phyloP scores from a whole-genome alignment of 2,329 filamentous ascomycete genomes.

The Metarhizium album region DNA sequence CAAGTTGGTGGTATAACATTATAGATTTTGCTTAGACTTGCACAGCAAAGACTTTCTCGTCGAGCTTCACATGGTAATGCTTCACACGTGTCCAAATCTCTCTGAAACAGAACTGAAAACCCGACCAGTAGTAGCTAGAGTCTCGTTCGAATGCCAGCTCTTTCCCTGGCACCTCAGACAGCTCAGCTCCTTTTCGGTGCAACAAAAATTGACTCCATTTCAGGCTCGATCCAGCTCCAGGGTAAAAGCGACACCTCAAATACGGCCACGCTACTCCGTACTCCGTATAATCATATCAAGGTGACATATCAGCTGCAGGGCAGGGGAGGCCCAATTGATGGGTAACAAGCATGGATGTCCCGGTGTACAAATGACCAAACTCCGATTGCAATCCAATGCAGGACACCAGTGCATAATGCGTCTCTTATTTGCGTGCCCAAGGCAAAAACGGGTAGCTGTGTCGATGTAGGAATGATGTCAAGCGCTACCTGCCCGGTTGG shows the following conservation, averaged over 20 bases:
- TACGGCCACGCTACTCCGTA: background rate
- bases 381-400: background rate
- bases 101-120: no score
- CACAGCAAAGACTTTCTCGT: no score
- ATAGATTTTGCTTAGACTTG: no score
- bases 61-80: no score
- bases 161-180: no score
- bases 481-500: constrained; percentile 1
- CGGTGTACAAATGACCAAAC: background rate
- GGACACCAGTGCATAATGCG: background rate
- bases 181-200: background rate
- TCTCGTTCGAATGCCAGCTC: no score
- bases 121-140: no score
- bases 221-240: background rate
- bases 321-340: background rate
- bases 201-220: background rate
- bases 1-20: no score
- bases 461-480: background rate
- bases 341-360: background rate
- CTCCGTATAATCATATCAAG: background rate
- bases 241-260: background rate
- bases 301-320: background rate
- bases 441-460: background rate
- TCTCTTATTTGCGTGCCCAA: background rate
- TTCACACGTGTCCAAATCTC: no score